These are phyloP conservation scores for Huntiella omanensis DNA, from an alignment of 2,329 filamentous ascomycete species.

Conservation along the genomic window DNA sequence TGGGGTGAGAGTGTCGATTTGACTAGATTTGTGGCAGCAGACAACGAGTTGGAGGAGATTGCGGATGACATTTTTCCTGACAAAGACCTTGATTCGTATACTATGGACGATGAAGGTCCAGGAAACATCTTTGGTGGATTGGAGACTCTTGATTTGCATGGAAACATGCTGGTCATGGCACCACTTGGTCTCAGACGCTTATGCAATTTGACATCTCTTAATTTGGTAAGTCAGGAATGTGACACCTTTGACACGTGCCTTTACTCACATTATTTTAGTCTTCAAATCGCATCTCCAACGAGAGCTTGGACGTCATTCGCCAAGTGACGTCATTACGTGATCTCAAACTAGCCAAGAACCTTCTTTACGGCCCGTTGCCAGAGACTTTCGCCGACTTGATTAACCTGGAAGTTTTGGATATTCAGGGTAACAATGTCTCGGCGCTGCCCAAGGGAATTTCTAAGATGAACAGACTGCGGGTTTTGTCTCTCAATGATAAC, in stretches of 20 bases:
- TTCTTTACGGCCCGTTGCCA: slow-evolving; percentile 49
- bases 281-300: slow-evolving; percentile 60
- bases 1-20: slow-evolving; percentile 92
- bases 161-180: slow-evolving; percentile 54
- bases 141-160: slow-evolving; percentile 69
- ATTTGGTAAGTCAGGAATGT: slow-evolving; percentile 40
- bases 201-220: slow-evolving; percentile 57
- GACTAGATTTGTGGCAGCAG: slow-evolving; percentile 64
- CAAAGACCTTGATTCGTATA: slow-evolving; percentile 25
- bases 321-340: slow-evolving; percentile 58
- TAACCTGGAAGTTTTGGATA: slow-evolving; percentile 60
- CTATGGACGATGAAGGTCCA: slow-evolving; percentile 42
- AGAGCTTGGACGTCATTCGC: slow-evolving; percentile 51
- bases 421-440: slow-evolving; percentile 64
- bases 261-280: slow-evolving; percentile 30
- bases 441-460: slow-evolving; percentile 44
- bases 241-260: slow-evolving; percentile 7
- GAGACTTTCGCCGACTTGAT: slow-evolving; percentile 41
- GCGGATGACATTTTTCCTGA: slow-evolving; percentile 67
- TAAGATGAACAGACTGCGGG: slow-evolving; percentile 49
- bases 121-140: slow-evolving; percentile 67
- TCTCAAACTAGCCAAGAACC: slow-evolving; percentile 64
- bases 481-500: slow-evolving; percentile 68
- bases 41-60: slow-evolving; percentile 67
- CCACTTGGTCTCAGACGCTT: slow-evolving; percentile 61